A percentile compares a stretch with the other conserved stretches of the same genome.
phyloP scores from a whole-genome alignment of 352 stramenopile species.

The Globisporangium perplexum region DNA sequence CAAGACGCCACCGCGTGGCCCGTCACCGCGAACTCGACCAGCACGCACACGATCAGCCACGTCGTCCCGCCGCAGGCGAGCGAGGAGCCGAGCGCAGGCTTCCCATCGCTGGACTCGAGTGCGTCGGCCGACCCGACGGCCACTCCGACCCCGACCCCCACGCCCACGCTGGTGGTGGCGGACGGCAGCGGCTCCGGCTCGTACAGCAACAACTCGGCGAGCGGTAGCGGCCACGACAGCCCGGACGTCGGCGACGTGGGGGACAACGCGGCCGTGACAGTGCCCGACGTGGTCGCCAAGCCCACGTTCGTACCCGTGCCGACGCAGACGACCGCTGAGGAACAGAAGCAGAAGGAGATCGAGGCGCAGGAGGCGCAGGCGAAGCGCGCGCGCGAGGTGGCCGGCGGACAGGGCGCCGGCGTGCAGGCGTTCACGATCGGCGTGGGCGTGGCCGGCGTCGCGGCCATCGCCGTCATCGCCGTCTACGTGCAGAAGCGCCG shows the following conservation, averaged over 20 bases:
- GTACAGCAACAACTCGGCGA: conserved; percentile 7
- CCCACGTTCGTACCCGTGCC: conserved; percentile 11
- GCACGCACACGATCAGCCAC: background rate
- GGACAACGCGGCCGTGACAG: conserved; percentile 12
- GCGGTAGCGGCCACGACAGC: conserved; percentile 9
- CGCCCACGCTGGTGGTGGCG: background rate
- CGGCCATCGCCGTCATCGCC: conserved; percentile 41
- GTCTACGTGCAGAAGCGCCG: conserved; percentile 42
- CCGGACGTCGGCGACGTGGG: conserved; percentile 31
- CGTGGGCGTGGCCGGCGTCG: conserved; percentile 26
- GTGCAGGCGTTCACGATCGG: conserved; percentile 13
- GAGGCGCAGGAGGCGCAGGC: conserved; percentile 42
- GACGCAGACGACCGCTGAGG: conserved; percentile 9
- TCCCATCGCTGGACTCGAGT: conserved; percentile 2
- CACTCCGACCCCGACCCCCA: background rate
- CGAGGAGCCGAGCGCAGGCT: conserved; percentile 1
- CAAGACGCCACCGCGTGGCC: background rate
- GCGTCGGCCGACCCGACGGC: background rate
- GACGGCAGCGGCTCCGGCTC: conserved; percentile 1
- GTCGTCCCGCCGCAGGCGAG: background rate
- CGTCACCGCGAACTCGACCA: background rate
- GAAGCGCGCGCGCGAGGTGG: conserved; percentile 27
- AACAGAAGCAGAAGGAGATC: conserved; percentile 17
- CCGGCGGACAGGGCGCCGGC: conserved; percentile 8
- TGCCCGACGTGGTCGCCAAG: conserved; percentile 7